These are phyloP conservation scores for Kwoniella botswanensis DNA, from an alignment of 768 basidiomycete species.

Conservation along the genomic window DNA sequence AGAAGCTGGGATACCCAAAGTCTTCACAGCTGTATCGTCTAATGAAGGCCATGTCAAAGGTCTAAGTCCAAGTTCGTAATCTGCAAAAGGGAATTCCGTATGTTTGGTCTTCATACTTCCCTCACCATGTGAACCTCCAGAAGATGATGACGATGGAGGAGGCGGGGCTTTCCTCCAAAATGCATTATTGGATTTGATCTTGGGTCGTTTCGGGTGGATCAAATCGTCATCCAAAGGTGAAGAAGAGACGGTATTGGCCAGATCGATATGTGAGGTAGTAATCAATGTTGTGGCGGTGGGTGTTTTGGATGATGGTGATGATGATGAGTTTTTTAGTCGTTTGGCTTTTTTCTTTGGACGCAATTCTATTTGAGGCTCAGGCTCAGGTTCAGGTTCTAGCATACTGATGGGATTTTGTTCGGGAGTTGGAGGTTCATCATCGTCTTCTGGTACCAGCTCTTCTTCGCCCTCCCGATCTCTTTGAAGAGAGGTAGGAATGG, in stretches of 20 bases:
- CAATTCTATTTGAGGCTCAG: background rate
- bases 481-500: background rate
- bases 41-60: slow-evolving; percentile 3
- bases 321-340: background rate
- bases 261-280: background rate
- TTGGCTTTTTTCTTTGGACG: slow-evolving; percentile 7
- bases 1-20: slow-evolving; percentile 7
- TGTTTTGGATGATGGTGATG: background rate
- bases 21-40: background rate
- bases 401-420: too few relatives aligned
- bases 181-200: slow-evolving; percentile 4
- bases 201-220: background rate
- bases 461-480: slow-evolving; percentile 3
- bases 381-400: background rate
- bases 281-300: background rate
- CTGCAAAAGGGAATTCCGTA: slow-evolving; percentile 1
- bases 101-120: background rate
- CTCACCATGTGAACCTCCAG: background rate
- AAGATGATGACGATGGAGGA: background rate
- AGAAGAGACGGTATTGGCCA: background rate
- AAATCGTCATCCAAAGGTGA: background rate
- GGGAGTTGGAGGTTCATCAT: background rate
- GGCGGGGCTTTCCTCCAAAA: slow-evolving; percentile 15
- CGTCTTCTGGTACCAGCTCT: background rate
- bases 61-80: background rate